Evolutionary conservation across 495 filamentous ascomycete genomes (phyloP).

Genomic region (Trypethelium eluteriae): DNA sequence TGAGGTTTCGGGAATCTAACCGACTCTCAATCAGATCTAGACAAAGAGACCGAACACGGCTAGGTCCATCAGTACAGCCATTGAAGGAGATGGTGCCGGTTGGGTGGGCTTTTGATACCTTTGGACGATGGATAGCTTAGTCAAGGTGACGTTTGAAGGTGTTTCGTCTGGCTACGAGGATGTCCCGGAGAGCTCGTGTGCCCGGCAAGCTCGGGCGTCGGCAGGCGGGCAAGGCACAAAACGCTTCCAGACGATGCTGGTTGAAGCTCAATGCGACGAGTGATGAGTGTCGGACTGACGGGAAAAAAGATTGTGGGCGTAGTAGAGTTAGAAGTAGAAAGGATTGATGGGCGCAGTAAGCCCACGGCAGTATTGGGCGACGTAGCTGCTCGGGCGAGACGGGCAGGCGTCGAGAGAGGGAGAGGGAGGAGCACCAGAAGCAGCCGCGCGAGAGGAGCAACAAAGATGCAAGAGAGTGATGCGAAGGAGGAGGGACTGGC

Average conservation of each 20-base stretch:
- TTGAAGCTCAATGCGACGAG: background rate
- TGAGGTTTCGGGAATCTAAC: background rate
- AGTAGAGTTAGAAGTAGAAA: constrained; percentile 12
- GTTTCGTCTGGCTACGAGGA: background rate
- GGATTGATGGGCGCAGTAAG: constrained; percentile 8
- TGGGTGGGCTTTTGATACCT: background rate
- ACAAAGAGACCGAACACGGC: constrained; percentile 5
- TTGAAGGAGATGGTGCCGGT: background rate
- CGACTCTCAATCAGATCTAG: background rate
- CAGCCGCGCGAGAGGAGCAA: background rate
- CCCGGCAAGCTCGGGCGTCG: constrained; percentile 1
- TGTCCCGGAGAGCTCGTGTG: constrained; percentile 5
- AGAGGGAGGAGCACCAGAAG: background rate
- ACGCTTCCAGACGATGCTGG: background rate
- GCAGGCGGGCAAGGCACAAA: background rate
- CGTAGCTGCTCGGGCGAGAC: background rate
- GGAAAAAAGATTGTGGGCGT: constrained; percentile 9
- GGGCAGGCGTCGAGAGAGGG: background rate
- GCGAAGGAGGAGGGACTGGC: constrained; percentile 3
- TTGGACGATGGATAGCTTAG: background rate
- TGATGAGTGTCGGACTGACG: constrained; percentile 6
- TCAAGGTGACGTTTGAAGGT: background rate
- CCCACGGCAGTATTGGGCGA: constrained; percentile 5
- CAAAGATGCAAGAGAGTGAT: constrained; percentile 8
- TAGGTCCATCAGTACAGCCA: background rate